phyloP scores from a whole-genome alignment of 306 rosid species.

The Medicago truncatula region DNA sequence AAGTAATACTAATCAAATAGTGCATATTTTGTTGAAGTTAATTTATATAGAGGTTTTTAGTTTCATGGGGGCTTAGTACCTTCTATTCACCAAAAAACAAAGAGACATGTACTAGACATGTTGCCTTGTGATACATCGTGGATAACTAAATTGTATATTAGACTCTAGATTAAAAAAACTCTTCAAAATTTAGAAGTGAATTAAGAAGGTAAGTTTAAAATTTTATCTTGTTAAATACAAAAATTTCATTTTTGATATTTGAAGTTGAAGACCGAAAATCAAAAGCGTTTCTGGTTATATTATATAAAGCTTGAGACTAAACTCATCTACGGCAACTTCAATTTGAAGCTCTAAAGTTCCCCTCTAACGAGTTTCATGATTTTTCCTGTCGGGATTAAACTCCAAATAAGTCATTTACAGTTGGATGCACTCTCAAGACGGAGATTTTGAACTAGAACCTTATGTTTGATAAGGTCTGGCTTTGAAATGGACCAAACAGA shows the following conservation, averaged over 20 bases:
- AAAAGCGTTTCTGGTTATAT: no score
- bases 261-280: no score
- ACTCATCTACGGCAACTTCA: not conserved
- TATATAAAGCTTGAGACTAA: not conserved
- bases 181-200: no score
- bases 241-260: no score
- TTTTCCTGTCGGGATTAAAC: not conserved
- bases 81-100: not conserved
- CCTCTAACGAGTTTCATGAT: not conserved
- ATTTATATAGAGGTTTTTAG: not conserved
- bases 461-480: not conserved
- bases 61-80: not conserved
- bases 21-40: not conserved
- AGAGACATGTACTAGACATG: not conserved
- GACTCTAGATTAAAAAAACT: not conserved
- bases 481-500: no score
- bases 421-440: not conserved
- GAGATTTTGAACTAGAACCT: not conserved
- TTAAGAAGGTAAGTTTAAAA: not conserved
- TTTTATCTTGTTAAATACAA: no score
- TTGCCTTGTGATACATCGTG: not conserved
- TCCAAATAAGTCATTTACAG: not conserved
- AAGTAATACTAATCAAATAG: not conserved
- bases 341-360: not conserved
- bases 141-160: not conserved